Evolutionary conservation across 2,329 filamentous ascomycete genomes (phyloP).

Genomic region (Exophiala mesophila): DNA sequence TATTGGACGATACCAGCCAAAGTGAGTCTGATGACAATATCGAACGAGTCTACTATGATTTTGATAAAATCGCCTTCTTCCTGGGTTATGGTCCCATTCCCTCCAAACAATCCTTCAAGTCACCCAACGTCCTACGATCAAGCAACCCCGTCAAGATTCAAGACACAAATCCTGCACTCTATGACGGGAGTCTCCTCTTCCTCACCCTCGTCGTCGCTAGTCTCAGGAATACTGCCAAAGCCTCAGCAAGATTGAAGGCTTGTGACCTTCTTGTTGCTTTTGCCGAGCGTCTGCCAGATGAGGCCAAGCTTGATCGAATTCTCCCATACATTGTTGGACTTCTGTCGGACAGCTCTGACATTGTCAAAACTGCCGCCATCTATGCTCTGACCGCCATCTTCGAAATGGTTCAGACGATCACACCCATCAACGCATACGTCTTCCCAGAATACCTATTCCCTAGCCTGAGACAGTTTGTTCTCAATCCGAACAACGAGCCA

Average conservation of each 20-base stretch:
- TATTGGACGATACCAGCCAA: conserved; percentile 64
- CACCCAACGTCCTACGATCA: conserved; percentile 35
- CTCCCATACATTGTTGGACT: conserved; percentile 83
- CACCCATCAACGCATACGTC: conserved; percentile 64
- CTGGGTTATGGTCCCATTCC: conserved; percentile 54
- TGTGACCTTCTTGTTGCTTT: conserved; percentile 91
- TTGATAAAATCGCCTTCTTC: conserved; percentile 96
- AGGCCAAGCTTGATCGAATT: conserved; percentile 90
- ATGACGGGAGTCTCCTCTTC: conserved; percentile 91
- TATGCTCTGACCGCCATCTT: conserved; percentile 84
- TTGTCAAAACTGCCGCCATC: conserved; percentile 80
- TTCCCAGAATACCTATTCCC: conserved; percentile 64
- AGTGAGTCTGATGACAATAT: conserved; percentile 91
- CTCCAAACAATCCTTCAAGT: conserved; percentile 29
- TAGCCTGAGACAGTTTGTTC: conserved; percentile 53
- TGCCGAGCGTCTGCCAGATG: conserved; percentile 83
- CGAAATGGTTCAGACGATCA: conserved; percentile 81
- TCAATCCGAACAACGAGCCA: conserved; percentile 50
- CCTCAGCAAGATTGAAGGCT: conserved; percentile 79
- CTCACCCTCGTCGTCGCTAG: conserved; percentile 84
- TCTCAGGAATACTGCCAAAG: conserved; percentile 79
- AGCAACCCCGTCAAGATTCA: conserved; percentile 63
- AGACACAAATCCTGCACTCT: conserved; percentile 53
- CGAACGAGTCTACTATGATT: conserved; percentile 86
- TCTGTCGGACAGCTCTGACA: conserved; percentile 73